phyloP scores from a whole-genome alignment of 345 rosid species.

The Capsella bursapastoris region DNA sequence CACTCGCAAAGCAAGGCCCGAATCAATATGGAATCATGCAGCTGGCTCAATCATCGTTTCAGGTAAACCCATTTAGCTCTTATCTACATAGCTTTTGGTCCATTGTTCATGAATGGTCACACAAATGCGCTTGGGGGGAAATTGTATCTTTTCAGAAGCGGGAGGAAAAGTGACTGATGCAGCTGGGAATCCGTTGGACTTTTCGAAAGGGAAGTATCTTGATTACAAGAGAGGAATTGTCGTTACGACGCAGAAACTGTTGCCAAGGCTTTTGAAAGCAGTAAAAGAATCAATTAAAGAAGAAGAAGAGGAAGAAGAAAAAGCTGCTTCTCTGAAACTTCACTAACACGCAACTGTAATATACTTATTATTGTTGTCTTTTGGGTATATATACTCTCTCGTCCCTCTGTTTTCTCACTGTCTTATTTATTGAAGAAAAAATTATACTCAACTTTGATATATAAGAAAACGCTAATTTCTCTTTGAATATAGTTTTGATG shows the following conservation, averaged over 20 bases:
- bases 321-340: conserved; percentile 34
- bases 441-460: conserved; percentile 10
- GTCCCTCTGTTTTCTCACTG: conserved; percentile 10
- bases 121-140: neutral
- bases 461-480: conserved; percentile 32
- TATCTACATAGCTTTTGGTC: conserved; percentile 4
- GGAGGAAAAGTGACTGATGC: conserved; percentile 79
- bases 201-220: conserved; percentile 78
- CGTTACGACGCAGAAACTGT: conserved; percentile 73
- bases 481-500: conserved; percentile 4
- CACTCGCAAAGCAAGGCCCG: conserved; percentile 81
- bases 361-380: conserved; percentile 31
- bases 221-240: conserved; percentile 75
- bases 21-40: conserved; percentile 98
- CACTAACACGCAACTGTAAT: conserved; percentile 45
- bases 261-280: conserved; percentile 80
- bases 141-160: conserved; percentile 63
- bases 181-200: conserved; percentile 75
- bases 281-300: conserved; percentile 67
- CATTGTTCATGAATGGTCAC: conserved; percentile 13
- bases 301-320: conserved; percentile 43
- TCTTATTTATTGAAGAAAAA: neutral
- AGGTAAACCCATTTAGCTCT: conserved; percentile 47
- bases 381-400: neutral
- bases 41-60: conserved; percentile 91